Evolutionary conservation across 148 eudicot species (phyloP).

Genomic region (Amaranthus cruentus): DNA sequence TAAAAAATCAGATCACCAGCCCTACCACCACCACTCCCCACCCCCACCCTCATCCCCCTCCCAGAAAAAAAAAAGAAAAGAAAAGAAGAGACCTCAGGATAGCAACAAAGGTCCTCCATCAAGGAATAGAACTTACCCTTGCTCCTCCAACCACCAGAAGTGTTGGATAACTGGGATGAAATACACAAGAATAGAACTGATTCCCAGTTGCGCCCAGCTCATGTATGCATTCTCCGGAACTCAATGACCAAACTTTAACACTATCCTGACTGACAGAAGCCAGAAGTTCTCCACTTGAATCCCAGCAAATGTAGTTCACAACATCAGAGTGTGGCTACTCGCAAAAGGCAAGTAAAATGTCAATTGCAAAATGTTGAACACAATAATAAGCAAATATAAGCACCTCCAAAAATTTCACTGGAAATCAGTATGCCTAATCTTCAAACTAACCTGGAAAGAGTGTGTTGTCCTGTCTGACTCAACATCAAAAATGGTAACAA

Average conservation of each 20-base stretch:
- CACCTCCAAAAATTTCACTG: neutral
- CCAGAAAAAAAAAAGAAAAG: neutral
- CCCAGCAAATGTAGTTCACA: constrained; percentile 88
- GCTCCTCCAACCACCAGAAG: constrained; percentile 92
- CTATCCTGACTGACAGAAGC: constrained; percentile 80
- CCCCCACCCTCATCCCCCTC: neutral
- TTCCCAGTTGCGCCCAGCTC: constrained; percentile 71
- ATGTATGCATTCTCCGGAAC: constrained; percentile 72
- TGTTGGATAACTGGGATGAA: constrained; percentile 58
- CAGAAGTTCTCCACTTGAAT: constrained; percentile 66
- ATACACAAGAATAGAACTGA: constrained; percentile 92
- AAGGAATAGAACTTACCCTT: constrained; percentile 47
- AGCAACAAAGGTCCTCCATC: neutral
- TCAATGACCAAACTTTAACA: constrained; percentile 84
- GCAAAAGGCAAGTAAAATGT: neutral
- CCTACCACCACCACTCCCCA: neutral
- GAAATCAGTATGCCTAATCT: neutral
- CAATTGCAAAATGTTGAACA: neutral
- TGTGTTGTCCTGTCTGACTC: constrained; percentile 70
- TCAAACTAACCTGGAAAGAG: constrained; percentile 64
- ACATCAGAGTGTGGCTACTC: constrained; percentile 64
- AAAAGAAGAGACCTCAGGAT: neutral
- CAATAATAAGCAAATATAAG: neutral
- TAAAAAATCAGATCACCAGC: neutral
- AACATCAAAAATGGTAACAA: constrained; percentile 78